phyloP scores from a whole-genome alignment of 2,329 filamentous ascomycete genomes.

The Nemania abortiva region DNA sequence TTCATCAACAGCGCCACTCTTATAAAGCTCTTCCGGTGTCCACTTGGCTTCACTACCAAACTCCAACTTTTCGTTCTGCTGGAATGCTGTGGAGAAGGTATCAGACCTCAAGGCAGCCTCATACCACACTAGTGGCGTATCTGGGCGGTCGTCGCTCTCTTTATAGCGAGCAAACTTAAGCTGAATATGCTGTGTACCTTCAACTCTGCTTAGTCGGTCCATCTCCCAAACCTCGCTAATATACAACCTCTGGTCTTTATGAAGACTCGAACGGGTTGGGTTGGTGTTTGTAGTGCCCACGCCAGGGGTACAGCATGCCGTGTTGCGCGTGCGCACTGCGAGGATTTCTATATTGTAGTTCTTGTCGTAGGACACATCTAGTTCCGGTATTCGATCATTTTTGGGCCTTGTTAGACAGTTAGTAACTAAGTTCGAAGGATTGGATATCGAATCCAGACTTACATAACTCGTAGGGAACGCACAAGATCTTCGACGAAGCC shows the following conservation, averaged over 20 bases:
- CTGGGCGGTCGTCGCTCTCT: conserved; percentile 19
- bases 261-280: neutral
- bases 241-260: conserved; percentile 39
- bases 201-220: conserved; percentile 5
- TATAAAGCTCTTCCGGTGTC: conserved; percentile 41
- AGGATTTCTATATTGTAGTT: conserved; percentile 41
- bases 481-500: conserved; percentile 46
- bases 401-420: conserved; percentile 35
- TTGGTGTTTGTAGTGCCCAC: neutral
- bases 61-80: conserved; percentile 45
- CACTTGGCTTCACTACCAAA: conserved; percentile 47
- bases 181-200: conserved; percentile 14
- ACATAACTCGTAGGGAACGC: conserved; percentile 45
- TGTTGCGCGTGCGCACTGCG: conserved; percentile 44
- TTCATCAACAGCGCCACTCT: conserved; percentile 41
- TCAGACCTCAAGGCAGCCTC: conserved; percentile 46
- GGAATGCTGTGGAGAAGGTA: conserved; percentile 40
- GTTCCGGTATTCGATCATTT: conserved; percentile 35
- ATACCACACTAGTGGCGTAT: conserved; percentile 43
- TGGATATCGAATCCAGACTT: conserved; percentile 30
- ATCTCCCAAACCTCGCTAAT: conserved; percentile 49
- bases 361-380: conserved; percentile 44
- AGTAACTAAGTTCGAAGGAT: neutral
- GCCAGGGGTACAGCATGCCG: conserved; percentile 40
- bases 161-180: conserved; percentile 29